A percentile compares a stretch with the other conserved stretches of the same genome.
Evolutionary conservation across 192 early-diverging fungal genomes (phyloP).

Genomic region (Umbelopsis ramanniana): DNA sequence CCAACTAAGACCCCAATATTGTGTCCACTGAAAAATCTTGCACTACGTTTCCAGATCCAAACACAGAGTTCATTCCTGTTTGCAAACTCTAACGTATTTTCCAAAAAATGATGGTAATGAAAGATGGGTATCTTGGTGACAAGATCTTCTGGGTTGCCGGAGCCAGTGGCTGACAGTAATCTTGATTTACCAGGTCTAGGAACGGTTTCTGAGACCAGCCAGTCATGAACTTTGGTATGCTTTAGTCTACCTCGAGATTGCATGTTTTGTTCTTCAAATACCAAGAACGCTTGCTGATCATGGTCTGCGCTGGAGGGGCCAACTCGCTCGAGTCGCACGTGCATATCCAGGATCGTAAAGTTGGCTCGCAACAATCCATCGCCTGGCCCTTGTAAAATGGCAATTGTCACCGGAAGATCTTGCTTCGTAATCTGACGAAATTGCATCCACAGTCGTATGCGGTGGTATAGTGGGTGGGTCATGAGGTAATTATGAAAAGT

Average conservation of each 20-base stretch:
- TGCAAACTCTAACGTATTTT: neutral
- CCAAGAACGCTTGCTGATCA: conserved; percentile 17
- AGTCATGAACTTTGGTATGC: neutral
- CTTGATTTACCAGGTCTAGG: conserved; percentile 1
- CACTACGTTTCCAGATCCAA: conserved; percentile 18
- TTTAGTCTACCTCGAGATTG: conserved; percentile 6
- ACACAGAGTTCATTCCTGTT: neutral
- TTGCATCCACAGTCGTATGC: conserved; percentile 9
- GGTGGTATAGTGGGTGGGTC: neutral
- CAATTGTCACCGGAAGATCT: conserved; percentile 6
- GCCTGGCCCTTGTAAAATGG: neutral
- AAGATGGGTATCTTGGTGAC: neutral
- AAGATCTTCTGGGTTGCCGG: neutral
- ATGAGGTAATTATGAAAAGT: conserved; percentile 4
- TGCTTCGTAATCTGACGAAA: conserved; percentile 7
- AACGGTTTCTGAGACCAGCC: neutral
- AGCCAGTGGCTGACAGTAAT: neutral
- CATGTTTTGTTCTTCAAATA: conserved; percentile 16
- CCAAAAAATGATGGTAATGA: conserved; percentile 15
- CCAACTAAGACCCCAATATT: conserved; percentile 19
- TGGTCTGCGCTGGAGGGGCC: conserved; percentile 6
- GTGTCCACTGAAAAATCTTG: conserved; percentile 13
- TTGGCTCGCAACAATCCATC: neutral
- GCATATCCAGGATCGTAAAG: conserved; percentile 5
- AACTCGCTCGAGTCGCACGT: conserved; percentile 3